Base-by-base conservation (phyloP, 345 rosid genomes). In the Abelmoschus esculentus region DNA sequence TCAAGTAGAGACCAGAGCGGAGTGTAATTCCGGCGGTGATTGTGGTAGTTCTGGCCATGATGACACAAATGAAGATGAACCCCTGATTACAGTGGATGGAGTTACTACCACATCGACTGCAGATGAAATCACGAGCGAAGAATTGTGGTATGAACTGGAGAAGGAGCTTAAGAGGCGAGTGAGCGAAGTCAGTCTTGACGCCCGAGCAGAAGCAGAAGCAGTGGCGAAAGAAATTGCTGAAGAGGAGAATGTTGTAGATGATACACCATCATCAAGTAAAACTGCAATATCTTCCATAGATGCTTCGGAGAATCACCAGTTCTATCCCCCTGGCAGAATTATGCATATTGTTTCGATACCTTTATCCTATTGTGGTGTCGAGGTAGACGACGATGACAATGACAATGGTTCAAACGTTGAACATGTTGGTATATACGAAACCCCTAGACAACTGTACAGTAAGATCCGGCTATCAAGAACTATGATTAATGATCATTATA, bases 401-500 rank as follows among this genome's bases (percentile, higher is more conserved):
- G 60, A 26, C 42, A 38, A 38, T 2, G 73, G 28, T 8, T 52
- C 73, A 2, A 19, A 6, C 0, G 80, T 70, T 38, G 92, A 85
- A 62, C 84, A 61, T 18, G 82, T 84, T 7, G 9, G 42, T 38
- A 38, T 38, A 38, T 38, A 38, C 10, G 90, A 89, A 84, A 90
- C 98, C 13, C 92, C 89, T 6, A 86, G 98, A 75, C 86, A 96
- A 78, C 82, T 96, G 80, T 90, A 95, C 79, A 89, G 84, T 80
- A 95, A 89, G 86, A 83, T 95, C 64, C 83, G 98, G 38, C 90
- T 95, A 8, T 95, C 97, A 0, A 87, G 80, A 78, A 90, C 97
- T 2, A 89, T 91, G 97, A 92, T 95, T 44, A 86, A 95, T 61
- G 99, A 95, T 82, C 99, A 95, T 73, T 95, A 95, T 50, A 91